A percentile compares a stretch with the other conserved stretches of the same genome.
These are phyloP conservation scores for Hippophae tibetana DNA, from an alignment of 306 rosid genomes.

Conservation along the genomic window DNA sequence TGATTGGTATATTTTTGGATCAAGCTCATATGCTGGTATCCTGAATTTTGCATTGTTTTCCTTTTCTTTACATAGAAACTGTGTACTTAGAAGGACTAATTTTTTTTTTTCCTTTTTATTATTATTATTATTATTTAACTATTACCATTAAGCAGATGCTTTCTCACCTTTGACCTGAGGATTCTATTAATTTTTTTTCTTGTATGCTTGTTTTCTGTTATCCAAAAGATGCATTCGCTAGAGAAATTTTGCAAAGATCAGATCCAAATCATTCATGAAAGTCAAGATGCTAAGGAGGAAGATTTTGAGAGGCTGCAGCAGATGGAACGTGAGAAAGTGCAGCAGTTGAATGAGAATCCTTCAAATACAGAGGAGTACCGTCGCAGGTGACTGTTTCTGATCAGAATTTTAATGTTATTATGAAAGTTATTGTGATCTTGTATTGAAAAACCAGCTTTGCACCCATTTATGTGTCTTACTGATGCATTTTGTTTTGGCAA, in stretches of 20 bases:
- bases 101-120: too few species aligned
- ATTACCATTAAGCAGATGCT: background rate
- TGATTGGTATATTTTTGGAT: too few species aligned
- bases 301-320: constrained; percentile 69
- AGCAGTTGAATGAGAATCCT: constrained; percentile 32
- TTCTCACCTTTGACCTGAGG: background rate
- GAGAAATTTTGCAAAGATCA: constrained; percentile 60
- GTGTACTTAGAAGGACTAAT: too few species aligned
- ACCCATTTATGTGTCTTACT: background rate
- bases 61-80: too few species aligned
- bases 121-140: too few species aligned
- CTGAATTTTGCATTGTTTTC: too few species aligned
- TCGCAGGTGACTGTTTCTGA: constrained; percentile 29
- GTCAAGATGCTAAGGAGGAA: constrained; percentile 51
- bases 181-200: background rate
- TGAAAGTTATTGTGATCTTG: background rate
- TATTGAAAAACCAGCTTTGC: background rate
- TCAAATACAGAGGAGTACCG: constrained; percentile 35
- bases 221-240: constrained; percentile 54
- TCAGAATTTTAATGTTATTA: background rate
- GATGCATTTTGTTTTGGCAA: constrained; percentile 6
- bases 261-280: constrained; percentile 37
- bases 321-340: constrained; percentile 65
- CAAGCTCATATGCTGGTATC: too few species aligned
- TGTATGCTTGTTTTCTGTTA: constrained; percentile 7